Base-by-base conservation (phyloP, 768 basidiomycete genomes). In the Auriscalpium vulgare region DNA sequence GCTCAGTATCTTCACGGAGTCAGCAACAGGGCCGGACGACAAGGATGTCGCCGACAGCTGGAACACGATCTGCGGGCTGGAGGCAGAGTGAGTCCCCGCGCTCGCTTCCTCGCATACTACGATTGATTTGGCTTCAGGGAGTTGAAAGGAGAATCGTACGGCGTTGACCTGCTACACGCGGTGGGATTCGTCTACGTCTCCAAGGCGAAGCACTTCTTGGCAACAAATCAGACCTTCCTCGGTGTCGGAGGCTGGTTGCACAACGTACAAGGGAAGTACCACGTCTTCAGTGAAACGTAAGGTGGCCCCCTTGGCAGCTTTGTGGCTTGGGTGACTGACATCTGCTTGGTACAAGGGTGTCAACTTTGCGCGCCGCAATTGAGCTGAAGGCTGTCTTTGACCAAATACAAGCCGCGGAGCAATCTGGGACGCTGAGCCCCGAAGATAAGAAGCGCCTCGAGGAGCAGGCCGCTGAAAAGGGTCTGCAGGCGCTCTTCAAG, bases 231-330 rank as follows among this genome's bases (percentile, higher is more conserved):
- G 76, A 75, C 83, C 0, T 73, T 81, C 10, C 74, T 92, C 50
- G 92, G 92, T 29, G 85, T 95, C 14, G 92, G 92, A 11, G 92
- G 93, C 8, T 95, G 92, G 92, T 67, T 95, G 56, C 92, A 95
- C 68, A 91, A 91, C 54, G 89, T 93, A 3, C 89, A 91, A 68
- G 89, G 88, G 11, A 93, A 91, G 72, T 94, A 92, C 50, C 91
- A 95, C 65, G 87, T 94, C 16, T 89, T 95, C 70, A 92, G 90
- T 67, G 91, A 94, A 74, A 93, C 91, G 88, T 90, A 60, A 62
- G 88, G 75, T 1, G 4, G n/a, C 45, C 48, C 47, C 29, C 13
- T 21, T 13, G 17, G 11, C 40, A 34, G 53, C 35, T 52, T 2
- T 40, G 14, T 2, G 17, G 11, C 2, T 17, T 47, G 29, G 9